These are phyloP conservation scores for Metarhizium brunneum DNA, from an alignment of 2,329 filamentous ascomycete genomes.

Conservation along the genomic window DNA sequence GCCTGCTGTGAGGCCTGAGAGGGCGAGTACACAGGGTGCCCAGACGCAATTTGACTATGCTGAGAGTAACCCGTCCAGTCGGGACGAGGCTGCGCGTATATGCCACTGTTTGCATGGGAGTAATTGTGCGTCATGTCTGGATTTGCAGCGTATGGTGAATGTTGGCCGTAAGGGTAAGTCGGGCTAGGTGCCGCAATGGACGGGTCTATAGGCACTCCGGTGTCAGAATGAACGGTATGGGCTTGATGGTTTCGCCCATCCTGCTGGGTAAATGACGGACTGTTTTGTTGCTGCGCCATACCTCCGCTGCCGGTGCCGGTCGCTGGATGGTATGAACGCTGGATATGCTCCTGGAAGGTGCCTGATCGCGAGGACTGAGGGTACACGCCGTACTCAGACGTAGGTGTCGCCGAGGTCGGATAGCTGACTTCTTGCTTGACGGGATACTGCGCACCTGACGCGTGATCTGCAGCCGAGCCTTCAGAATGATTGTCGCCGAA, in stretches of 20 bases:
- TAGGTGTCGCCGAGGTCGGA: slow-evolving; percentile 71
- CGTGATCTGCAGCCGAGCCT: slow-evolving; percentile 78
- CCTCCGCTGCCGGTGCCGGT: slow-evolving; percentile 66
- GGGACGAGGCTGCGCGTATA: slow-evolving; percentile 62
- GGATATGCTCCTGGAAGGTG: slow-evolving; percentile 80
- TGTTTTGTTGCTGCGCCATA: slow-evolving; percentile 96
- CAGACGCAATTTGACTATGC: slow-evolving; percentile 40
- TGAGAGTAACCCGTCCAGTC: slow-evolving; percentile 65
- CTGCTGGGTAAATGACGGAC: slow-evolving; percentile 87
- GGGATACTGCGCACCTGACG: slow-evolving; percentile 85
- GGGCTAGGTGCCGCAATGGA: slow-evolving; percentile 91
- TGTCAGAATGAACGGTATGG: slow-evolving; percentile 83
- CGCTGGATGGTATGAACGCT: slow-evolving; percentile 74
- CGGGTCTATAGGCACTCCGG: slow-evolving; percentile 97
- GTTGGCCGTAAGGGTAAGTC: slow-evolving; percentile 73
- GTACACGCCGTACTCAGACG: slow-evolving; percentile 79
- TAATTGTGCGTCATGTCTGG: slow-evolving; percentile 83
- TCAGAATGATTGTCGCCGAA: slow-evolving; percentile 70
- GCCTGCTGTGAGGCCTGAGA: slow-evolving; percentile 46
- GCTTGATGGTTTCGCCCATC: slow-evolving; percentile 72
- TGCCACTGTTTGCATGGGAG: slow-evolving; percentile 48
- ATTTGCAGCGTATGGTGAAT: slow-evolving; percentile 77
- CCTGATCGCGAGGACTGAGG: slow-evolving; percentile 68
- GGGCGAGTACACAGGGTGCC: slow-evolving; percentile 45
- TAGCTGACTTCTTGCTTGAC: slow-evolving; percentile 75